Base-by-base conservation (phyloP, 805 yeast species). In the Priceomyces medius region DNA sequence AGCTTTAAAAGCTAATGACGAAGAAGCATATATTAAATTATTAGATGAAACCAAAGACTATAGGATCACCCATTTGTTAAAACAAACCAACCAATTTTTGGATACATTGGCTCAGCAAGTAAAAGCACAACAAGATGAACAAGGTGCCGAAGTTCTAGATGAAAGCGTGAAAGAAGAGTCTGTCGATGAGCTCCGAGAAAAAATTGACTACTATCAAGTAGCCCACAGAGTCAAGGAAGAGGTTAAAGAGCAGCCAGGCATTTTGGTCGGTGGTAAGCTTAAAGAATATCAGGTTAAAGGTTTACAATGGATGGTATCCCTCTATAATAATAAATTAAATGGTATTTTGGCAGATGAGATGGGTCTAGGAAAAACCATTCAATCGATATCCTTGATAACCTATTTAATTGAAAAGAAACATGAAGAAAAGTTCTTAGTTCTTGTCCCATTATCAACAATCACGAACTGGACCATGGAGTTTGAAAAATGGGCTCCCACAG, bases 401-500 rank as follows among this genome's bases (percentile, higher is more conserved):
- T 82, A 87, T 56, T 67, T 87, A 41, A 76, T 77, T 44, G 95
- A 86, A 55, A 69, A 63, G 31, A 86, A 86, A 54, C 76, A 81
- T 41, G 76, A 73, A 35, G 88, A 83, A 23, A 87, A 87, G 43
- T 86, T 81, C 51, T 73, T 86, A 56, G 88, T 86, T 33, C 81
- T 86, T 60, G 95, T 86, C 21, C 95, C 95, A 3, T 69, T 86
- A 48, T 85, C 93, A 2, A 87, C 95, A 0, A 77, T 86, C 31
- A 85, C 95, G 1, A 86, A 86, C 58, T 86, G 95, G 95, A 84
- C 86, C 10, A 47, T 84, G 42, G 95, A 86, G 63, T 86, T 86
- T 57, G 93, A 85, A 48, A 84, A 84, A 62, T 86, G 95, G 95
- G 95, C 93, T 0, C 95, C 95, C n/a, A 52, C 77, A 10, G 72